These are phyloP conservation scores for Suillus bovinus DNA, from an alignment of 768 basidiomycete species.

Conservation along the genomic window DNA sequence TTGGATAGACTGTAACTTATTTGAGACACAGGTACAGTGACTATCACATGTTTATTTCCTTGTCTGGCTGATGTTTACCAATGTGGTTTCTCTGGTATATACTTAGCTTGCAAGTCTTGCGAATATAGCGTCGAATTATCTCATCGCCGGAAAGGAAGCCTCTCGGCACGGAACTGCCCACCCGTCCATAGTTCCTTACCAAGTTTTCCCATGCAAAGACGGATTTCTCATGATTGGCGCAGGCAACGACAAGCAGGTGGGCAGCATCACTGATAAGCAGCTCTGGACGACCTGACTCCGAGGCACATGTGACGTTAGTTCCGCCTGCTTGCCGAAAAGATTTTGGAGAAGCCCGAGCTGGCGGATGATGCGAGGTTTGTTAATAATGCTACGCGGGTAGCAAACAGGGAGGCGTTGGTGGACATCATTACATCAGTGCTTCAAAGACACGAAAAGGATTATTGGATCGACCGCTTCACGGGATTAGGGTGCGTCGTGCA, in stretches of 20 bases:
- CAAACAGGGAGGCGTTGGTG: constrained; percentile 70
- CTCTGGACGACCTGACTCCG: constrained; percentile 12
- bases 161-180: constrained; percentile 89
- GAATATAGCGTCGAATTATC: constrained; percentile 92
- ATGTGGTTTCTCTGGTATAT: neutral
- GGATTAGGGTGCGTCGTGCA: constrained; percentile 69
- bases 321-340: constrained; percentile 57
- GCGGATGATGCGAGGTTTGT: constrained; percentile 61
- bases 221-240: constrained; percentile 94
- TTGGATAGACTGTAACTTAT: constrained; percentile 91
- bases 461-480: constrained; percentile 76
- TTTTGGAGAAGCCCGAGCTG: constrained; percentile 64
- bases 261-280: constrained; percentile 4
- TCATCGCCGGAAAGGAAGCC: constrained; percentile 83
- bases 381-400: constrained; percentile 75
- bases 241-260: constrained; percentile 84
- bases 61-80: neutral
- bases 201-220: constrained; percentile 84
- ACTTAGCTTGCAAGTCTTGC: constrained; percentile 83
- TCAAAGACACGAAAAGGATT: constrained; percentile 53
- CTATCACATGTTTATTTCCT: neutral
- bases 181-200: constrained; percentile 92
- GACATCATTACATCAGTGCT: constrained; percentile 65
- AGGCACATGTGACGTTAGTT: constrained; percentile 50
- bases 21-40: constrained; percentile 77